These are phyloP conservation scores for Pelagomonas calceolata DNA, from an alignment of 108 stramenopile species.

Conservation along the genomic window DNA sequence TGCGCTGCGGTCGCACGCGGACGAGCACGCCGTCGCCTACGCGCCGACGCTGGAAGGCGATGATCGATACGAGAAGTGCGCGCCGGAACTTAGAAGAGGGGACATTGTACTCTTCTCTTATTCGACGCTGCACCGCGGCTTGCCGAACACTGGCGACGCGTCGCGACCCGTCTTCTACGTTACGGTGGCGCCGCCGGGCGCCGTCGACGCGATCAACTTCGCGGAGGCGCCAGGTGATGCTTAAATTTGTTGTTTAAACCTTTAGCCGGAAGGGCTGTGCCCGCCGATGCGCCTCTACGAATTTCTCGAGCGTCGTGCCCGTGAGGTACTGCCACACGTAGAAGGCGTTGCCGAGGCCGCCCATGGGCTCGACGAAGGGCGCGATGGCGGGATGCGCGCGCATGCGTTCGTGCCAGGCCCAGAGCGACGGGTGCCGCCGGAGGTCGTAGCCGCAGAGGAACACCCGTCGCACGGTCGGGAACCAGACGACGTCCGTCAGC, in stretches of 20 bases:
- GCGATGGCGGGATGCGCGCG: too few relatives aligned
- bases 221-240: too few relatives aligned
- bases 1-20: constrained; percentile 43
- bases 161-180: constrained; percentile 4
- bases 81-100: constrained; percentile 15
- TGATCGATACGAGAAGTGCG: background rate
- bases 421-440: background rate
- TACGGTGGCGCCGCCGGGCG: constrained; percentile 4
- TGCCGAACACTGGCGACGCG: constrained; percentile 8
- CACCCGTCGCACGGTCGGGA: background rate
- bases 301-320: too few relatives aligned
- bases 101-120: constrained; percentile 29
- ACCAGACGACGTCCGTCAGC: background rate
- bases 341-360: too few relatives aligned
- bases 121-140: constrained; percentile 17
- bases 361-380: too few relatives aligned
- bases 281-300: too few relatives aligned
- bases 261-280: too few relatives aligned
- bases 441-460: background rate
- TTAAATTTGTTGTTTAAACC: too few relatives aligned
- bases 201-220: constrained; percentile 5
- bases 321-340: too few relatives aligned
- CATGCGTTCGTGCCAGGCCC: background rate
- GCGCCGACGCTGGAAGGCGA: background rate
- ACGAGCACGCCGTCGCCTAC: background rate